Base-by-base conservation (phyloP, 345 rosid species). In the Gynandropsis gynandra region DNA sequence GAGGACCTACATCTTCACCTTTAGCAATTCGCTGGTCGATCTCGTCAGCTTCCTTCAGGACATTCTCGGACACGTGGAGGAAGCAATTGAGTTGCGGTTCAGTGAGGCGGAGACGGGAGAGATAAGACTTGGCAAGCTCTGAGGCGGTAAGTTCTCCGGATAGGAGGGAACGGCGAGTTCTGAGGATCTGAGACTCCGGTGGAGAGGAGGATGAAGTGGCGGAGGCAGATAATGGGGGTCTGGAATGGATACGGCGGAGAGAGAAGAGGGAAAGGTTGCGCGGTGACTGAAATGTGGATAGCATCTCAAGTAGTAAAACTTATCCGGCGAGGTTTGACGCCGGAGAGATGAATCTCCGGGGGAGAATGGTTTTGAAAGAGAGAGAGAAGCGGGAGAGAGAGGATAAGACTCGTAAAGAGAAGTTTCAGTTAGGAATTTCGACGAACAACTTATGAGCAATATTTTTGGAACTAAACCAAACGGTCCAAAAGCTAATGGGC, bases 21-120 rank as follows among this genome's bases (percentile, higher is more conserved):
- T 58, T 71, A 1, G 54, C 46, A 18, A 85, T 72, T 68, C 60
- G 66, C 36, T 59, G 65, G 33, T 85, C 97, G 33, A 83, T 50
- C 42, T 56, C 53, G 33, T 71, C 58, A 1, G 97, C 97, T 8
- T 81, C 73, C 19, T 67, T 50, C 1, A 82, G 53, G 12, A 76
- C 81, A 47, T 70, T 50, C 32, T 81, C 65, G 16, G 84, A 79
- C 52, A 85, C 65, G 48, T 89, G 93, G 54, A 89, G 86, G 74
- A 89, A 89, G 15, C 80, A 85, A 52, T 72, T 72, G 43, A 89
- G 77, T 5, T 70, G 93, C 14, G 95, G 85, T 58, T 89, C 95
- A 9, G 84, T 77, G 67, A 68, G 79, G 31, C 59, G 50, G 53
- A 89, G 71, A 59, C 97, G 85, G 40, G 71, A 38, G 1, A 89